Percentiles rank a stretch among this genome's conserved stretches.
Evolutionary conservation across 169 alveolate species (phyloP).

Genomic region (Eimeria acervulina): DNA sequence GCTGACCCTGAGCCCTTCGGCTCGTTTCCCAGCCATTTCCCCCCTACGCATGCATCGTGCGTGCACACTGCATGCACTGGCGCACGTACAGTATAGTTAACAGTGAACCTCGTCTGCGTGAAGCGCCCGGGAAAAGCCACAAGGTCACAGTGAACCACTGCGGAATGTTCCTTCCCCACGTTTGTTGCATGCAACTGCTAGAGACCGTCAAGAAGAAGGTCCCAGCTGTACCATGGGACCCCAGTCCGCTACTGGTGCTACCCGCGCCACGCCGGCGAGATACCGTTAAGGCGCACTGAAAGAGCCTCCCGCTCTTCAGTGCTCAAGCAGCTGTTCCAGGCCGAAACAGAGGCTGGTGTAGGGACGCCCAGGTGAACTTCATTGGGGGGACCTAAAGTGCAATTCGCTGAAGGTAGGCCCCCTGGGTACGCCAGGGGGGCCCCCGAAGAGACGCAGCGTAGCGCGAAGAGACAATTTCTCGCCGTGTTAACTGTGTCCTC

Average conservation of each 20-base stretch:
- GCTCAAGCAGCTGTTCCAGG: slow-evolving; percentile 51
- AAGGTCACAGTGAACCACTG: not conserved
- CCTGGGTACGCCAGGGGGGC: slow-evolving; percentile 26
- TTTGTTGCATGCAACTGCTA: not conserved
- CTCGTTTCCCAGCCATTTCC: not conserved
- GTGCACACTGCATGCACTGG: not conserved
- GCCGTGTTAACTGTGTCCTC: slow-evolving; percentile 33
- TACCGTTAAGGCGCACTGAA: slow-evolving; percentile 8
- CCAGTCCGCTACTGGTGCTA: not conserved
- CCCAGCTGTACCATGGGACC: not conserved
- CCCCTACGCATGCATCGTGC: not conserved
- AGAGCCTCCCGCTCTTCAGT: slow-evolving; percentile 15
- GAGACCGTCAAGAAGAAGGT: not conserved
- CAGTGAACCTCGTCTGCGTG: not conserved
- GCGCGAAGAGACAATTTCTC: slow-evolving; percentile 15
- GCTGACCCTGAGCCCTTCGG: not conserved
- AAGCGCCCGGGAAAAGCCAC: not conserved
- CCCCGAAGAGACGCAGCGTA: slow-evolving; percentile 49
- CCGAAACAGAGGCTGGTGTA: slow-evolving; percentile 37
- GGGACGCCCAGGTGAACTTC: slow-evolving; percentile 31
- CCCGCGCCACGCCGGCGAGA: slow-evolving; percentile 30
- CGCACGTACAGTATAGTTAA: not conserved
- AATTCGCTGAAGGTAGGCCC: not conserved
- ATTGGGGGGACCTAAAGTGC: slow-evolving; percentile 6
- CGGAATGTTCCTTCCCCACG: not conserved